Evolutionary conservation across 2,329 filamentous ascomycete species (phyloP).

Genomic region (Fusarium metavorans): DNA sequence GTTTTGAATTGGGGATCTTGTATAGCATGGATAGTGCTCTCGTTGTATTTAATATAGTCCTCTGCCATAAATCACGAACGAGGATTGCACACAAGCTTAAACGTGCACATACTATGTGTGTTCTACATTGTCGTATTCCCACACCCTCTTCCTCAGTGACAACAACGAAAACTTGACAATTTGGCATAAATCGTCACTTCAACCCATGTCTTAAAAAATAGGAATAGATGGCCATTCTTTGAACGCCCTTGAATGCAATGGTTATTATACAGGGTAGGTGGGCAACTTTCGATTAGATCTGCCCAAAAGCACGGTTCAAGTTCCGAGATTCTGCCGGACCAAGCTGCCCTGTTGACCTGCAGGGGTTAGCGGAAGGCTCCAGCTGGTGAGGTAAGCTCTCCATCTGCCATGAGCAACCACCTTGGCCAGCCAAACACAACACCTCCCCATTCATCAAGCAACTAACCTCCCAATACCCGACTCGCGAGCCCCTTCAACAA

Average conservation of each 20-base stretch:
- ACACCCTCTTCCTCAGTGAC: background rate
- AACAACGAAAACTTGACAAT: background rate
- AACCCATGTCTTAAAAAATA: background rate
- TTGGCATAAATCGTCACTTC: background rate
- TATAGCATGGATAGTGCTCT: background rate
- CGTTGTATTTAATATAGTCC: background rate
- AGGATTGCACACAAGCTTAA: background rate
- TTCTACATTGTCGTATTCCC: background rate
- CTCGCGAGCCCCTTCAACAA: background rate
- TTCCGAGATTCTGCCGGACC: slow-evolving; percentile 50
- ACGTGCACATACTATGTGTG: background rate
- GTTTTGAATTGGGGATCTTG: background rate
- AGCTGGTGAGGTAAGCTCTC: slow-evolving; percentile 57
- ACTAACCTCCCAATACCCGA: slow-evolving; percentile 31
- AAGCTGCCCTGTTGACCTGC: slow-evolving; percentile 17
- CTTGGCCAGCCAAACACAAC: slow-evolving; percentile 33
- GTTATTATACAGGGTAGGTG: slow-evolving; percentile 13
- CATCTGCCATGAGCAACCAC: slow-evolving; percentile 40
- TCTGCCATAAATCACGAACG: background rate
- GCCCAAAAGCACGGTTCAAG: background rate
- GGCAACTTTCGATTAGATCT: background rate
- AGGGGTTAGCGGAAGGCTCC: slow-evolving; percentile 51
- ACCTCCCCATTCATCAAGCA: slow-evolving; percentile 24
- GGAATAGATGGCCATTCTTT: background rate
- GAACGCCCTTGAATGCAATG: background rate